phyloP scores from a whole-genome alignment of 208 protist genomes.

The Balamuthia mandrillaris region DNA sequence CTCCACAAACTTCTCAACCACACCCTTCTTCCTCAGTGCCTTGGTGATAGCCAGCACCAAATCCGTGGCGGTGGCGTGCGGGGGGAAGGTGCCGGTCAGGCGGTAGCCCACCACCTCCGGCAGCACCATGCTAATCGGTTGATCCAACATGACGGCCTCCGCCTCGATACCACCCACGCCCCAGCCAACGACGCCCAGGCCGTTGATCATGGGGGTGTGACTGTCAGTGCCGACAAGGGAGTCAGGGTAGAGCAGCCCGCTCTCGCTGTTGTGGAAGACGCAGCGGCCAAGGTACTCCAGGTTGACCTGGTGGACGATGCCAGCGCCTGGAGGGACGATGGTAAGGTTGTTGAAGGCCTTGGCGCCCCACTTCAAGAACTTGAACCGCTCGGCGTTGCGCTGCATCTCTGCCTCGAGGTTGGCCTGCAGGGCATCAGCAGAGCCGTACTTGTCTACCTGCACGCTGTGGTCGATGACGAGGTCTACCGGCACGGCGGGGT shows the following conservation, averaged over 20 bases:
- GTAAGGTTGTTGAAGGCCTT: slow-evolving; percentile 88
- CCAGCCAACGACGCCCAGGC: slow-evolving; percentile 83
- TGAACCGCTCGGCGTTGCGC: slow-evolving; percentile 91
- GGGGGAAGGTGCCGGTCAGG: slow-evolving; percentile 83
- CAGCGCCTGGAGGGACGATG: slow-evolving; percentile 91
- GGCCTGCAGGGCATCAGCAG: slow-evolving; percentile 74
- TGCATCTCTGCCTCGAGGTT: slow-evolving; percentile 91
- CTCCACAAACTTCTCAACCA: slow-evolving; percentile 95
- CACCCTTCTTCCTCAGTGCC: slow-evolving; percentile 71
- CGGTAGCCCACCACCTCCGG: slow-evolving; percentile 91
- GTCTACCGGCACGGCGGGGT: slow-evolving; percentile 92
- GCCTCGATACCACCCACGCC: slow-evolving; percentile 96
- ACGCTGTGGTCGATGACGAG: slow-evolving; percentile 94
- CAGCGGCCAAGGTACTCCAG: slow-evolving; percentile 92
- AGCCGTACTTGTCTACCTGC: slow-evolving; percentile 69
- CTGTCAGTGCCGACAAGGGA: slow-evolving; percentile 93
- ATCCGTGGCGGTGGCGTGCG: slow-evolving; percentile 90
- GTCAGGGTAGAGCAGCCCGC: slow-evolving; percentile 90
- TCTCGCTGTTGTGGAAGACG: slow-evolving; percentile 83
- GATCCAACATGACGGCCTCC: slow-evolving; percentile 92
- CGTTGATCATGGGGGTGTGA: slow-evolving; percentile 95
- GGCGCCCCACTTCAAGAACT: slow-evolving; percentile 94
- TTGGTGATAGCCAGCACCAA: slow-evolving; percentile 89
- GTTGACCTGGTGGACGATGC: slow-evolving; percentile 96
- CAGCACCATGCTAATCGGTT: slow-evolving; percentile 88